Evolutionary conservation across 345 rosid genomes (phyloP).

Genomic region (Hibiscus syriacus): DNA sequence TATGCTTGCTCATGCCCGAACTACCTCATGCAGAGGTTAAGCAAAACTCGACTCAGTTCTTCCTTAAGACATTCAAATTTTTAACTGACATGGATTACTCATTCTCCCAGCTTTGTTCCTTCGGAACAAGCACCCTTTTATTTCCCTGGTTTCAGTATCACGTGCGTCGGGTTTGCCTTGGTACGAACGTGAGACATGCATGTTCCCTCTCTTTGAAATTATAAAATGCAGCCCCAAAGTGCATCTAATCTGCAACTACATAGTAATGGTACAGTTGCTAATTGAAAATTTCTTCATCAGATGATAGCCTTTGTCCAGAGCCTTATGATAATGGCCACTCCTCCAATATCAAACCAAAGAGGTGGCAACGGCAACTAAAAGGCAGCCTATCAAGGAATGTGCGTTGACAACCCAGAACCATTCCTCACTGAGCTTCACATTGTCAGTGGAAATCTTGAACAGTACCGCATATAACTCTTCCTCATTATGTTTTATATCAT

Average conservation of each 20-base stretch:
- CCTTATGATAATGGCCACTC: slow-evolving; percentile 54
- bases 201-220: background rate
- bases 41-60: slow-evolving; percentile 9
- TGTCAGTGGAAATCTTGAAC: too few species aligned
- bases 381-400: slow-evolving; percentile 19
- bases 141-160: slow-evolving; percentile 88
- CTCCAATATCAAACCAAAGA: slow-evolving; percentile 35
- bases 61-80: slow-evolving; percentile 40
- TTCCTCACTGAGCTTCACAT: too few species aligned
- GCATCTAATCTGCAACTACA: background rate
- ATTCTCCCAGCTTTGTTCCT: slow-evolving; percentile 64
- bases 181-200: slow-evolving; percentile 29
- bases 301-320: slow-evolving; percentile 71
- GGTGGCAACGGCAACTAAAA: slow-evolving; percentile 13
- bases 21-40: slow-evolving; percentile 59
- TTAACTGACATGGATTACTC: slow-evolving; percentile 10
- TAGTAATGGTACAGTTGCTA: background rate
- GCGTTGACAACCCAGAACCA: background rate
- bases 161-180: too few species aligned
- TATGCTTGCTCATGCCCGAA: slow-evolving; percentile 61
- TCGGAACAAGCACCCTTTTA: slow-evolving; percentile 60
- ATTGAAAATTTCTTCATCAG: slow-evolving; percentile 20
- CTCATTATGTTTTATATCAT: too few species aligned
- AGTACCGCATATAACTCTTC: too few species aligned
- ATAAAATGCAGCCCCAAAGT: background rate